Evolutionary conservation across 2,329 filamentous ascomycete genomes (phyloP), one percentile per base, ranked within the genome.

Genomic region (Ambrosiella xylebori): DNA sequence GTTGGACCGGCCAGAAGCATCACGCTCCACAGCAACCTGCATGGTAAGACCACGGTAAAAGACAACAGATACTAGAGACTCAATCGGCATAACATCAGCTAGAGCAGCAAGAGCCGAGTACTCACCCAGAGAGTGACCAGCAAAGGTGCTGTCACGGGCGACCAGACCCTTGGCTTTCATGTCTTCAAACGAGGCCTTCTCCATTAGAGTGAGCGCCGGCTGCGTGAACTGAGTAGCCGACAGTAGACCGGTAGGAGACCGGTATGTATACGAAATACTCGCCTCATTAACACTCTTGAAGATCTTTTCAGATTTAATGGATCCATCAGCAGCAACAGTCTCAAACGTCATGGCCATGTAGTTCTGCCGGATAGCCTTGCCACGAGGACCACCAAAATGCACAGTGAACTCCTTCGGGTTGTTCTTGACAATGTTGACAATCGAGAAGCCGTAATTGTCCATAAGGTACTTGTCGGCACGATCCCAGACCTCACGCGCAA

Each of bases 281-380:
- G 78, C 84, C 73, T 97, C 93, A 66, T 85, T 81, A 65, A 98
- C 90, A 66, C 95, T 90, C 76, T 98, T 97, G 80, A 98, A 98
- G 68, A 98, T 98, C 74, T 91, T 95, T 77, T 98, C 93, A 0
- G 93, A 96, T 73, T 96, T 97, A 75, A 95, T 89, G 40, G 81
- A 81, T 35, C 93, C 93, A 69, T 98, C 93, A 1, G 87, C 75
- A 60, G 85, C 86, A 57, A 98, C 89, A n/a, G 91, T 94, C 76
- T 98, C 93, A 71, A 97, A 98, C 53, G 91, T 97, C 93, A 98
- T 98, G 61, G 91, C 84, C 86, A 97, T 97, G 77, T 98, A 98
- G 73, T 98, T 98, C 68, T 95, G 86, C 62, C 93, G 88, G 65
- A 98, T 98, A 56, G 88, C 89, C 75, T 97, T 98, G 68, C 93